These are phyloP conservation scores for Sugiyamaella novakii DNA, from an alignment of 1,139 yeast species.

Conservation along the genomic window DNA sequence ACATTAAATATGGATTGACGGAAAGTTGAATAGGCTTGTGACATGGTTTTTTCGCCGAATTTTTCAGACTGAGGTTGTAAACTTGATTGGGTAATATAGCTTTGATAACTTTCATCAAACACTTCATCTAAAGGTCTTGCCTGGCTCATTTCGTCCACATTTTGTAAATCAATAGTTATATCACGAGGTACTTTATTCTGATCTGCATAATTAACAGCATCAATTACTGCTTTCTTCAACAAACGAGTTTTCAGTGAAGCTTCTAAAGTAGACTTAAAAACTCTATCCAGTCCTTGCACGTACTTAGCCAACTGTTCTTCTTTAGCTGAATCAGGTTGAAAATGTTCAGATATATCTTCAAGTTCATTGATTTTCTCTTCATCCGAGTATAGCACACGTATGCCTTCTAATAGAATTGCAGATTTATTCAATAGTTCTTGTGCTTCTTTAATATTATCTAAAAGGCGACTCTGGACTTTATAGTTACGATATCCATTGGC, in stretches of 20 bases:
- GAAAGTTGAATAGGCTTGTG: conserved; percentile 35
- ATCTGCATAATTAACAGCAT: conserved; percentile 2
- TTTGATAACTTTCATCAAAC: neutral
- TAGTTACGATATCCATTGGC: conserved; percentile 2
- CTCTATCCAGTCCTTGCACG: neutral
- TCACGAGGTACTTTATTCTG: neutral
- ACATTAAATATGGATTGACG: conserved; percentile 29
- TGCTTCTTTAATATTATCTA: conserved; percentile 1
- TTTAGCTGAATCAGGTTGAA: conserved; percentile 2
- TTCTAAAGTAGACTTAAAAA: conserved; percentile 6
- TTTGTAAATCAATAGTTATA: conserved; percentile 7
- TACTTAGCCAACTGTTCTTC: conserved; percentile 1
- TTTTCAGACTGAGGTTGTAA: conserved; percentile 2
- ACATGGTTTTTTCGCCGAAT: neutral
- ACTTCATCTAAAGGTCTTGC: conserved; percentile 12
- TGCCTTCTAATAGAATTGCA: conserved; percentile 1
- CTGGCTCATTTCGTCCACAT: conserved; percentile 11
- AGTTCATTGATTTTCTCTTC: conserved; percentile 1
- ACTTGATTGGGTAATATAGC: neutral
- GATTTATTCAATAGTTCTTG: neutral
- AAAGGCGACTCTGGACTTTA: neutral
- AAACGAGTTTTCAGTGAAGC: neutral
- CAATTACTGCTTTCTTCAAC: neutral
- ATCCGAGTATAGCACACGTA: conserved; percentile 6
- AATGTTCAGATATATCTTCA: neutral